Evolutionary conservation across 2,329 filamentous ascomycete species (phyloP).

Genomic region (Ophiosphaerella korrae): DNA sequence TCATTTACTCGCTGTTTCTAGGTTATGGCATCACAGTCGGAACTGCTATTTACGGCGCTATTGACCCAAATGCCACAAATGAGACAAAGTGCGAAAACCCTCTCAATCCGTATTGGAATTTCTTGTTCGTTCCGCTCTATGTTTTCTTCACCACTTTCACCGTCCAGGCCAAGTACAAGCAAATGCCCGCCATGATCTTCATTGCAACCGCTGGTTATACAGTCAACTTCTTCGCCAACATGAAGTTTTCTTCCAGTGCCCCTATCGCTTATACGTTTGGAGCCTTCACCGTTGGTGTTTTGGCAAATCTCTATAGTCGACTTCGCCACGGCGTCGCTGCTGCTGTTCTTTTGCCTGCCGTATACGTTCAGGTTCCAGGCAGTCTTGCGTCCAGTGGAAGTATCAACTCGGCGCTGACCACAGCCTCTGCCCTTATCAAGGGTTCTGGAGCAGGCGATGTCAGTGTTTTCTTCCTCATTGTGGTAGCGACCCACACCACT

Average conservation of each 20-base stretch:
- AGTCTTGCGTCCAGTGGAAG: conserved; percentile 38
- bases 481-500: neutral
- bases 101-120: conserved; percentile 60
- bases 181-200: conserved; percentile 74
- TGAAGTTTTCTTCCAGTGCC: conserved; percentile 68
- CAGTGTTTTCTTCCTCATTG: conserved; percentile 6
- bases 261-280: conserved; percentile 79
- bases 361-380: conserved; percentile 42
- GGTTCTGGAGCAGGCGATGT: conserved; percentile 22
- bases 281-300: conserved; percentile 73
- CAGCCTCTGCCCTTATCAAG: conserved; percentile 34
- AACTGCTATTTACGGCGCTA: conserved; percentile 53
- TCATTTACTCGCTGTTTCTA: conserved; percentile 58
- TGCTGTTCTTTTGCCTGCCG: conserved; percentile 37
- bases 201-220: conserved; percentile 75
- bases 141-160: conserved; percentile 72
- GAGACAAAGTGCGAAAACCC: conserved; percentile 50
- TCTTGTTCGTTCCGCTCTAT: conserved; percentile 77
- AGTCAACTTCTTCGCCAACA: conserved; percentile 75
- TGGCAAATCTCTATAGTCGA: conserved; percentile 79
- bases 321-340: conserved; percentile 58
- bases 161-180: conserved; percentile 80
- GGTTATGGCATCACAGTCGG: conserved; percentile 58
- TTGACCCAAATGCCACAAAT: conserved; percentile 52
- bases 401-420: conserved; percentile 34